Base-by-base conservation (phyloP, 805 yeast species). In the Kodamaea nitidulidarum region DNA sequence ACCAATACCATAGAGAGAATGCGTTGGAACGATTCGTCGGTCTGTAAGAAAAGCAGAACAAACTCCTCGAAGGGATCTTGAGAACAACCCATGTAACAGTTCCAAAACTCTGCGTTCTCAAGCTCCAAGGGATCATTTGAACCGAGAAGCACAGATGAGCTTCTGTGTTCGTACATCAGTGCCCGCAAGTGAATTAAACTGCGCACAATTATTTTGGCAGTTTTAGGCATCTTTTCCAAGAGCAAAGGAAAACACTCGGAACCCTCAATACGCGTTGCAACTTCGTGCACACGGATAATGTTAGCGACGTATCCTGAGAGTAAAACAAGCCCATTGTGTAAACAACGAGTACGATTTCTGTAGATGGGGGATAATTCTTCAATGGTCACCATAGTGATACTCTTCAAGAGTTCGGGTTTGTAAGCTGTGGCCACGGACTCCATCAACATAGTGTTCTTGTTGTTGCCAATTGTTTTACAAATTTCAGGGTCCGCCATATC, bases 271-370 rank as follows among this genome's bases (percentile, higher is more conserved):
- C 90, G 68, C 1, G 80, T 67, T 0, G 81, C 50, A 15, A 81
- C 73, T 49, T 84, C 90, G 27, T 71, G 58, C 71, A 80, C 75
- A 16, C 74, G 67, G 17, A 83, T 68, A 0, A 81, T 72, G 44
- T 73, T 67, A 2, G 77, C 74, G 31, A 75, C 50, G 10, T 63
- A 39, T 4, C 46, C 44, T 7, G 32, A 7, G 12, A 30, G 6
- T 12, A 30, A 9, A 6, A 17, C 15, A 10, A 30, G 32, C 7
- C 18, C 12, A 12, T 22, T 32, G 25, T 22, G 24, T 21, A 29
- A 37, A 7, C 31, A 15, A 14, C 31, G 35, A 7, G 14, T 4
- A 10, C 12, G 7, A 1, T 16, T 10, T n/a, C 11, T 21, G 7
- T 4, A 21, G 3, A 17, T 4, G 7, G 21, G 32, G 8, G 9